phyloP scores from a whole-genome alignment of 176 grass and related monocot species.

The Cenchrus americanus region DNA sequence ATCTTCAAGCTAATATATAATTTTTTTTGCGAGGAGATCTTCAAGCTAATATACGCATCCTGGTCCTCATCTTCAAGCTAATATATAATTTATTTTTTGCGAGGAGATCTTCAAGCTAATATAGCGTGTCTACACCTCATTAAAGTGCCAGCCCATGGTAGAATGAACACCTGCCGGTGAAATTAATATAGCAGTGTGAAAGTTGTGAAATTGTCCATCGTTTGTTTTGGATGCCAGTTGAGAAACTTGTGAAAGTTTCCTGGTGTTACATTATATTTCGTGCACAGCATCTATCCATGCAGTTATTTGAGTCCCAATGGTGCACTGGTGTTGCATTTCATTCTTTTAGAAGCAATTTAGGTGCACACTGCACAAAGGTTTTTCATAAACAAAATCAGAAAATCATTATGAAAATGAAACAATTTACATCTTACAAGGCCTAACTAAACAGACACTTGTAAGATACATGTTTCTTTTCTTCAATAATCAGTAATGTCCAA shows the following conservation, averaged over 20 bases:
- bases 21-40: not conserved
- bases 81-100: not conserved
- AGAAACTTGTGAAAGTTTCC: conserved; percentile 17
- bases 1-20: not conserved
- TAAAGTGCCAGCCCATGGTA: not conserved
- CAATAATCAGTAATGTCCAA: too few species aligned
- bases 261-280: not conserved
- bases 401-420: too few species aligned
- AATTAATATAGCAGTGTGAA: not conserved
- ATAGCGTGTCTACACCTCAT: not conserved
- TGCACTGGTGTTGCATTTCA: not conserved
- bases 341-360: not conserved
- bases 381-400: too few species aligned
- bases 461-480: too few species aligned
- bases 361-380: too few species aligned
- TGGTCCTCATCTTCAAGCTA: not conserved
- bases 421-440: too few species aligned
- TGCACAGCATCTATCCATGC: not conserved
- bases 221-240: conserved; percentile 17
- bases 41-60: not conserved
- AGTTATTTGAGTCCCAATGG: not conserved
- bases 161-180: not conserved
- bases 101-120: not conserved
- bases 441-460: too few species aligned
- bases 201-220: not conserved